Percentiles rank a stretch among this genome's conserved stretches.
Evolutionary conservation across 2,329 filamentous ascomycete genomes (phyloP).

Genomic region (Fusarium nelsonii): DNA sequence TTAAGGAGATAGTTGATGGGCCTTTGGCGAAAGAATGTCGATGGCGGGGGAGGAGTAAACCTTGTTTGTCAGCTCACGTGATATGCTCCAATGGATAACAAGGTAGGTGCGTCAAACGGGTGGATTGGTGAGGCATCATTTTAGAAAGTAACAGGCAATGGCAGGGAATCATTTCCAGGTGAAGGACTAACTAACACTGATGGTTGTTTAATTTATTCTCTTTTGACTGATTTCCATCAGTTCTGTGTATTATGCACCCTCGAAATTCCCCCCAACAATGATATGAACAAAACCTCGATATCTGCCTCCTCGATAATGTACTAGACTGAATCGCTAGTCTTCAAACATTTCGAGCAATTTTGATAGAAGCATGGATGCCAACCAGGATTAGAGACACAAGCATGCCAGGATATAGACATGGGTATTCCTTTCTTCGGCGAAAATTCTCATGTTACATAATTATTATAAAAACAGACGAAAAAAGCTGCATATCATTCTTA

Average conservation of each 20-base stretch:
- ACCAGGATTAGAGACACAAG: constrained; percentile 28
- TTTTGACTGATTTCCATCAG: neutral
- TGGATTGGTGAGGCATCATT: constrained; percentile 9
- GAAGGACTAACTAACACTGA: neutral
- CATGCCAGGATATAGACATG: constrained; percentile 29
- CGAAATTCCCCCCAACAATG: neutral
- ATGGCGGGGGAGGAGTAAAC: constrained; percentile 48
- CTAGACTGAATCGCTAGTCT: constrained; percentile 35
- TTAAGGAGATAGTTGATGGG: constrained; percentile 51
- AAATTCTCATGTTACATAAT: constrained; percentile 28
- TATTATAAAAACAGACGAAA: neutral
- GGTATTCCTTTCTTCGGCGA: constrained; percentile 15
- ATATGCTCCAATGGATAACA: constrained; percentile 17
- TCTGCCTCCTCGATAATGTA: constrained; percentile 36
- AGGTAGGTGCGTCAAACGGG: constrained; percentile 8
- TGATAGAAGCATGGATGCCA: constrained; percentile 38
- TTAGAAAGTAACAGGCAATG: neutral
- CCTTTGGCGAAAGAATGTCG: constrained; percentile 46
- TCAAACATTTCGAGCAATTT: constrained; percentile 20
- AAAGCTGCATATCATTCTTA: neutral
- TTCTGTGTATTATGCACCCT: neutral
- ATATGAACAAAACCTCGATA: constrained; percentile 26
- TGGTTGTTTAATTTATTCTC: no score
- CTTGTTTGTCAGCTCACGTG: constrained; percentile 35
- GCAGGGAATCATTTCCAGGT: neutral